Conservation (phyloP, 768 basidiomycete genomes). For the Trametes elegans region DNA sequence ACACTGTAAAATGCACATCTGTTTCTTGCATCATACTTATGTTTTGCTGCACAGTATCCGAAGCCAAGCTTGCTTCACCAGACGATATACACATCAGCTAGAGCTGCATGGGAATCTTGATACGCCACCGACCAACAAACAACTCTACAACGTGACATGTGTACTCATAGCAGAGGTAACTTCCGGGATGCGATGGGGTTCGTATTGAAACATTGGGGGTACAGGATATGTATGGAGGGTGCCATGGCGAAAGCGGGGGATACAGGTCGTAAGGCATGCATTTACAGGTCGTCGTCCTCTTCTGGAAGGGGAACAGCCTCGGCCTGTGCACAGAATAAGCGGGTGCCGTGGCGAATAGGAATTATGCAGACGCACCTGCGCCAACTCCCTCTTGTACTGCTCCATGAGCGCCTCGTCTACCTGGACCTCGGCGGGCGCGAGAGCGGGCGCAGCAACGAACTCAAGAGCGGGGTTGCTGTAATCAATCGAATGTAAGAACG, state of each 20-base stretch:
- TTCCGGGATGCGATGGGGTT: conserved; percentile 16
- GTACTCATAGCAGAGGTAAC: conserved; percentile 1
- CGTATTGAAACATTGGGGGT: conserved; percentile 24
- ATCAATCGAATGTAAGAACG: not conserved
- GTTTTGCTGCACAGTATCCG: too few relatives aligned
- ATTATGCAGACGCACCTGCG: conserved; percentile 43
- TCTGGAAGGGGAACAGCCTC: conserved; percentile 94
- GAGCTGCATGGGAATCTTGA: not conserved
- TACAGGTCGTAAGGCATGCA: conserved; percentile 14
- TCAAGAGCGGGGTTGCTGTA: conserved; percentile 81
- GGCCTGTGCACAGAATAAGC: conserved; percentile 47
- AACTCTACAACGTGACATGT: conserved; percentile 11
- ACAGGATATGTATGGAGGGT: conserved; percentile 23
- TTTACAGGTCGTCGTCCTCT: conserved; percentile 77
- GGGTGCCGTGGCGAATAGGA: not conserved
- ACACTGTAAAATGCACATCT: too few relatives aligned
- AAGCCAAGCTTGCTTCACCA: too few relatives aligned
- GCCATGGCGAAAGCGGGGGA: conserved; percentile 15
- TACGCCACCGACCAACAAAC: conserved; percentile 10
- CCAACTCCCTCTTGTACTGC: conserved; percentile 77
- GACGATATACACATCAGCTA: not conserved
- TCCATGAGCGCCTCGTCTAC: conserved; percentile 78
- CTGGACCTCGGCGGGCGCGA: conserved; percentile 89
- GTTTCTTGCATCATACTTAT: too few relatives aligned
- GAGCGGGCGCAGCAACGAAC: conserved; percentile 95